Conservation (phyloP, 345 rosid species). For the Linum trigynum region DNA sequence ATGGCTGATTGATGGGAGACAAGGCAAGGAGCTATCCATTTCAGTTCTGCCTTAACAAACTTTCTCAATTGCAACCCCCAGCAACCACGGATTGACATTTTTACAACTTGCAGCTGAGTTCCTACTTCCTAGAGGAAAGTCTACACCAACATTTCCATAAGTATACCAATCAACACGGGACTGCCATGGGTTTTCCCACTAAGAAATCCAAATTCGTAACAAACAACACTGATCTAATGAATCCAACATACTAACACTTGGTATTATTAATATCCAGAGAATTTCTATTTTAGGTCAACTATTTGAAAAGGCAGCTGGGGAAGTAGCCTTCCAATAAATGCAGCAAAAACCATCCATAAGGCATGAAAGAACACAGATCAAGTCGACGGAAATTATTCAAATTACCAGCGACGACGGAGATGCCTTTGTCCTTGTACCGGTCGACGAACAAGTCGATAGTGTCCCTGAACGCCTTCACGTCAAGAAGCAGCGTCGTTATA, state of each 20-base stretch:
- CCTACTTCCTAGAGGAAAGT: no score
- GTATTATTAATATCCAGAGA: background rate
- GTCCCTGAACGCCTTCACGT: slow-evolving; percentile 57
- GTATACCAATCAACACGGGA: background rate
- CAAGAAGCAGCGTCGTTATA: slow-evolving; percentile 74
- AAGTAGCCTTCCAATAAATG: background rate
- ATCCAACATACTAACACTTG: background rate
- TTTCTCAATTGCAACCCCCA: no score
- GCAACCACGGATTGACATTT: background rate
- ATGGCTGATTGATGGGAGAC: background rate
- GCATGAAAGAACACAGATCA: background rate
- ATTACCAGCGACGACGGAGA: slow-evolving; percentile 77
- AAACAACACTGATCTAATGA: background rate
- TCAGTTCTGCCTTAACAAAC: background rate
- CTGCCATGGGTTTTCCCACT: background rate
- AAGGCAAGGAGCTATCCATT: background rate
- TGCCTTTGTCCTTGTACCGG: slow-evolving; percentile 50
- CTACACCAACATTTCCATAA: background rate
- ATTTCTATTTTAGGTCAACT: background rate
- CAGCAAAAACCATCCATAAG: background rate
- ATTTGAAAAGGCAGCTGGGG: background rate
- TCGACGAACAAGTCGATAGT: slow-evolving; percentile 82
- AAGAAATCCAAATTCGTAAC: background rate
- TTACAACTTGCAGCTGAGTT: no score
- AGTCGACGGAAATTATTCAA: background rate